Evolutionary conservation across 768 basidiomycete genomes (phyloP).

Genomic region (Butyriboletus loyo): DNA sequence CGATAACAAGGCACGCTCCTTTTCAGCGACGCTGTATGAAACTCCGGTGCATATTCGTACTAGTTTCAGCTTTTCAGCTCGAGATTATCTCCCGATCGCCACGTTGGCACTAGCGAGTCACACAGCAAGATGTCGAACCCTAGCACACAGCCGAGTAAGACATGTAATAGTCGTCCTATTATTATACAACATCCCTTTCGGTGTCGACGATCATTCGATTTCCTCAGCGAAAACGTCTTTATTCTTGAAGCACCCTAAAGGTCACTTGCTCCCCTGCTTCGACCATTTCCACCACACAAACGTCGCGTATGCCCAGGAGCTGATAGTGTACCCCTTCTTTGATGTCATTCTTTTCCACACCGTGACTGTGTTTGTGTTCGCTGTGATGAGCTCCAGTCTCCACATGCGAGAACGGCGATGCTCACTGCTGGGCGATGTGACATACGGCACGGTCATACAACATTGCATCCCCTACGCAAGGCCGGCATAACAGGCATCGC

Average conservation of each 20-base stretch:
- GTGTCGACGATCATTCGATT: not conserved
- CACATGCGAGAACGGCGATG: not conserved
- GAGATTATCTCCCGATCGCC: not conserved
- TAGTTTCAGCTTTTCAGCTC: not conserved
- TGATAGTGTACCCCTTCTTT: slow-evolving; percentile 2
- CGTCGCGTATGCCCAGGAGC: not conserved
- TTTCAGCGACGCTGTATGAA: slow-evolving; percentile 7
- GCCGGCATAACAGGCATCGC: slow-evolving; percentile 10
- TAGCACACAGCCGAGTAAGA: too few species aligned
- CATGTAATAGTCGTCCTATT: not conserved
- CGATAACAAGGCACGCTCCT: not conserved
- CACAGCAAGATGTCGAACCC: slow-evolving; percentile 13
- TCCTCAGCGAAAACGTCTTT: not conserved
- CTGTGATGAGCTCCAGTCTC: not conserved
- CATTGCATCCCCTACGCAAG: slow-evolving; percentile 2
- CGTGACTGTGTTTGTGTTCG: slow-evolving; percentile 3
- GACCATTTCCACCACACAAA: slow-evolving; percentile 2
- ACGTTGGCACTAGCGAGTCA: not conserved
- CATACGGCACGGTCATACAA: not conserved
- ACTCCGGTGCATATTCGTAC: not conserved
- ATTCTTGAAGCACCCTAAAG: slow-evolving; percentile 10
- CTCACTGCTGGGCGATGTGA: slow-evolving; percentile 4
- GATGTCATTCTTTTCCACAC: not conserved
- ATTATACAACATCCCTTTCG: too few species aligned
- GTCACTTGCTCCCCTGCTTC: not conserved